phyloP scores from a whole-genome alignment of 1,284 basidiomycete genomes.

The Trametes hirsuta region DNA sequence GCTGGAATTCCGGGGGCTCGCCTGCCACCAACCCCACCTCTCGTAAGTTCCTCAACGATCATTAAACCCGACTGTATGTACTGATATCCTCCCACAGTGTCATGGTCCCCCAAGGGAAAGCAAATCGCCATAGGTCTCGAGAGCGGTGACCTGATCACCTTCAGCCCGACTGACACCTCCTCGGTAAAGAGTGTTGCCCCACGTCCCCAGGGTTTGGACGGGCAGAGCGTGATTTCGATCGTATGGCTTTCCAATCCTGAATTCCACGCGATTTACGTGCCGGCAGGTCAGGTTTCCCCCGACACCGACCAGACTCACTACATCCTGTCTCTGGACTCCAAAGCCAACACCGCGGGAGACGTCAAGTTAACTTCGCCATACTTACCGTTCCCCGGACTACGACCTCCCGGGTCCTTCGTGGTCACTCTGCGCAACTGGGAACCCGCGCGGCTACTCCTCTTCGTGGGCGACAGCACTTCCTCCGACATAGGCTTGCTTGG shows the following conservation, averaged over 20 bases:
- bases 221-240: slow-evolving; percentile 56
- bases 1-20: slow-evolving; percentile 59
- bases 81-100: slow-evolving; percentile 45
- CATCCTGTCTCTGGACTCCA: slow-evolving; percentile 63
- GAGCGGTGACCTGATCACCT: slow-evolving; percentile 74
- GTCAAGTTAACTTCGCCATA: slow-evolving; percentile 55
- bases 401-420: slow-evolving; percentile 58
- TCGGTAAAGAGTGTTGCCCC: slow-evolving; percentile 61
- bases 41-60: slow-evolving; percentile 45
- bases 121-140: slow-evolving; percentile 79
- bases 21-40: slow-evolving; percentile 55
- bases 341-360: slow-evolving; percentile 52
- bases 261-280: slow-evolving; percentile 71
- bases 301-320: slow-evolving; percentile 62
- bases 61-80: not conserved
- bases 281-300: slow-evolving; percentile 42
- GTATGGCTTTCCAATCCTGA: slow-evolving; percentile 77
- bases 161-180: slow-evolving; percentile 59
- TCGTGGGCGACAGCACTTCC: slow-evolving; percentile 75
- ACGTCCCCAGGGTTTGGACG: slow-evolving; percentile 52
- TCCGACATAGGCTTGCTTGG: slow-evolving; percentile 77
- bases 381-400: slow-evolving; percentile 54
- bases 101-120: slow-evolving; percentile 89
- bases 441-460: slow-evolving; percentile 58
- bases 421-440: slow-evolving; percentile 69